Evolutionary conservation across 1,284 basidiomycete species (phyloP).

Genomic region (Somion occarium): DNA sequence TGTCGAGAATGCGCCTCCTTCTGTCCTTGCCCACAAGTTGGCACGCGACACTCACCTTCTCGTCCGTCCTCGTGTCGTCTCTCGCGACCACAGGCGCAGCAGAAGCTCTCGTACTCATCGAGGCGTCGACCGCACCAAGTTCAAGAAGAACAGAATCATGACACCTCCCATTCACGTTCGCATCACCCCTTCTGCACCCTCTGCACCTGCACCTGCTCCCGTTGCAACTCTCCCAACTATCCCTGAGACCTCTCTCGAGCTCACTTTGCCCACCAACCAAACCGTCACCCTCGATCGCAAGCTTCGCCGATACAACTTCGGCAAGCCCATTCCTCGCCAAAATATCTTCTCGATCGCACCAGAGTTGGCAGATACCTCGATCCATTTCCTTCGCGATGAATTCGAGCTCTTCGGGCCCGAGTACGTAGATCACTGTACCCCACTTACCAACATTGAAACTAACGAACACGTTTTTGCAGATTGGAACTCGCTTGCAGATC

Average conservation of each 20-base stretch:
- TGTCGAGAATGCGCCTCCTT: slow-evolving; percentile 16
- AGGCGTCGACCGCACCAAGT: not conserved
- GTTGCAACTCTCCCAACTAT: not conserved
- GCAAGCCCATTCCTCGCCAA: slow-evolving; percentile 21
- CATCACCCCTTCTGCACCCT: not conserved
- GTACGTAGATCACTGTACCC: slow-evolving; percentile 25
- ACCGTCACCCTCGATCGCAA: slow-evolving; percentile 31
- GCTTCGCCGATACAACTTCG: slow-evolving; percentile 28
- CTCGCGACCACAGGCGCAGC: slow-evolving; percentile 4
- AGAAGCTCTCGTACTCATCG: not conserved
- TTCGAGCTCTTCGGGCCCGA: slow-evolving; percentile 24
- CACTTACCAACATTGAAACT: not conserved
- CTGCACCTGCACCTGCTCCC: not conserved
- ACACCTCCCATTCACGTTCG: not conserved
- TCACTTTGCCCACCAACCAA: not conserved
- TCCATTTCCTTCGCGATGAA: slow-evolving; percentile 33
- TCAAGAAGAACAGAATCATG: not conserved
- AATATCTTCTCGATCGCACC: slow-evolving; percentile 28
- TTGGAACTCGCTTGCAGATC: slow-evolving; percentile 12
- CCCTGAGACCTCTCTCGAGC: not conserved
- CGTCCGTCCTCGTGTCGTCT: slow-evolving; percentile 12
- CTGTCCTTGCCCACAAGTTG: slow-evolving; percentile 6
- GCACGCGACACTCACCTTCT: slow-evolving; percentile 11
- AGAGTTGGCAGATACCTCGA: slow-evolving; percentile 27
- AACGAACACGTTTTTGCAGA: not conserved